Base-by-base conservation (phyloP, 192 early-diverging fungal species). In the Coemansia aciculifera region DNA sequence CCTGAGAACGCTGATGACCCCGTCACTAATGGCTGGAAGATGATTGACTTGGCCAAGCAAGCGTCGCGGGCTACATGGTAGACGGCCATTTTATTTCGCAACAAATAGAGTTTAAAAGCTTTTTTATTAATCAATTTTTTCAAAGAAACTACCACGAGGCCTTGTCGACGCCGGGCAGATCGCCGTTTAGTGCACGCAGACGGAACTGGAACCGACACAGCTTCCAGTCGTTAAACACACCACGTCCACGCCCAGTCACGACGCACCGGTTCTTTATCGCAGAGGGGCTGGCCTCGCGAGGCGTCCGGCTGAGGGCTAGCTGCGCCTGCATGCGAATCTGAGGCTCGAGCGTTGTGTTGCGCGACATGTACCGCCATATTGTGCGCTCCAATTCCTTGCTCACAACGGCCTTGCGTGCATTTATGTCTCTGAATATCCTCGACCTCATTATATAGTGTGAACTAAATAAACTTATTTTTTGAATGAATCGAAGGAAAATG, bases 11-110 rank as follows among this genome's bases (percentile, higher is more conserved):
- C 90, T 29, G 75, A 86, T 39, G 92, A 95, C 77, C 91, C 91
- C 3, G 74, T 92, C 67, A 99, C 97, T 21, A 83, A 85, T 62
- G 95, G 96, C 60, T 97, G 96, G 92, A 89, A 89, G 81, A 88
- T 97, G 74, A 93, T 99, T 73, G 92, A 95, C 66, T 88, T 93
- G 85, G 91, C 91, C 74, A 93, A 93, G 81, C 88, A 90, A 66
- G 69, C 75, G 32, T 85, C 84, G 34, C 76, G 84, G 44, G 44
- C 76, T 17, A 83, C 80, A 36, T 85, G 84, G 84, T 85, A 71
- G 62, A 31, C 19, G 23, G 40, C 32, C 4, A 27, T 24, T n/a
- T 10, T 51, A 27, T 64, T 37, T 37, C 42, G 40, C 54, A 29
- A 37, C 0, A 19, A 43, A 48, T 59, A 51, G 56, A 74, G 17